A percentile compares a stretch with the other conserved stretches of the same genome.
Evolutionary conservation across 179 eudicot species (phyloP).

Genomic region (Camellia oleifera): DNA sequence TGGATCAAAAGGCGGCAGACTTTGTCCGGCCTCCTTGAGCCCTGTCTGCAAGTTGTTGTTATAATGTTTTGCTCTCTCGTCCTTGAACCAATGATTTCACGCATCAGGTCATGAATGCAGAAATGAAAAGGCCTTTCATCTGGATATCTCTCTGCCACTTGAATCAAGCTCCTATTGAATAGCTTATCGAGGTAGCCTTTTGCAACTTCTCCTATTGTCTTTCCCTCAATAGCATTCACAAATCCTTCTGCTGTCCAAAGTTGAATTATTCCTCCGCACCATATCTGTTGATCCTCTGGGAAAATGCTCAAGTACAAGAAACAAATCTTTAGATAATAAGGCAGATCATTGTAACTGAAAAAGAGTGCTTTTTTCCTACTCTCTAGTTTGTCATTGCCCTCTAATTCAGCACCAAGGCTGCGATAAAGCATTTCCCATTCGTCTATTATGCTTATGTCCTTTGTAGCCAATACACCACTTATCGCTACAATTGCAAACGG

Average conservation of each 20-base stretch:
- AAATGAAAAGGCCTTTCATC: constrained; percentile 10
- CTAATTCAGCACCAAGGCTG: constrained; percentile 19
- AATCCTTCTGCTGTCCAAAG: constrained; percentile 18
- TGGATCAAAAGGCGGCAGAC: constrained; percentile 16
- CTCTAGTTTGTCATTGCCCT: constrained; percentile 6
- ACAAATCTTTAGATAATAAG: constrained; percentile 20
- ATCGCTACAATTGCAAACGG: constrained; percentile 23
- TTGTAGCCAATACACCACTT: constrained; percentile 16
- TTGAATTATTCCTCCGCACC: constrained; percentile 10
- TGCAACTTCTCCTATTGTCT: constrained; percentile 23
- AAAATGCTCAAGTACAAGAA: constrained; percentile 23
- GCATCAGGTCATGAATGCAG: constrained; percentile 18
- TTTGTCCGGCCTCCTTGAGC: neutral
- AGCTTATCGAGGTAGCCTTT: constrained; percentile 18
- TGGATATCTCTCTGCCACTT: neutral
- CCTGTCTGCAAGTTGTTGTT: neutral
- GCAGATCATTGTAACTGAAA: constrained; percentile 20
- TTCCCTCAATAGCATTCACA: constrained; percentile 9
- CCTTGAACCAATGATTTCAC: constrained; percentile 11
- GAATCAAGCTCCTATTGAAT: constrained; percentile 13
- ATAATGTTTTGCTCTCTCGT: constrained; percentile 17
- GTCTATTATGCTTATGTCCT: constrained; percentile 6
- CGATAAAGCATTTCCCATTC: constrained; percentile 19
- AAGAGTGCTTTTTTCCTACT: constrained; percentile 13
- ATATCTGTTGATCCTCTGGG: constrained; percentile 17